Conservation (phyloP, 768 basidiomycete genomes). For the Phallus indusiatus region DNA sequence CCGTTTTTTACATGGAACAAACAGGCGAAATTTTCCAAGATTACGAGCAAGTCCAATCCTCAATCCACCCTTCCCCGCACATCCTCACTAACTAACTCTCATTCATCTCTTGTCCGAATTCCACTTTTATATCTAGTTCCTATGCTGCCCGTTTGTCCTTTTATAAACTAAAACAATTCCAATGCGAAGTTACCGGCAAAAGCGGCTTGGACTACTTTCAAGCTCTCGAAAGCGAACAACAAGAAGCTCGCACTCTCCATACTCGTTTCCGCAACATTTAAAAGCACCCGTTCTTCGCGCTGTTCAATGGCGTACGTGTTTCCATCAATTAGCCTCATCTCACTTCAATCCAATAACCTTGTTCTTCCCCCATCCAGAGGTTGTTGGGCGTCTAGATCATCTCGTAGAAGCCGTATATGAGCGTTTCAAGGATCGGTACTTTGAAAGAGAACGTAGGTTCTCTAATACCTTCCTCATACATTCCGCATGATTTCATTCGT, state of each 20-base stretch:
- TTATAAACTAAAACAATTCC: constrained; percentile 89
- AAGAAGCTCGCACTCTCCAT: constrained; percentile 84
- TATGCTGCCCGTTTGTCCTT: constrained; percentile 92
- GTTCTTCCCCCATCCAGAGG: constrained; percentile 47
- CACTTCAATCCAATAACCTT: constrained; percentile 8
- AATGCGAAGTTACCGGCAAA: constrained; percentile 96
- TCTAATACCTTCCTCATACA: background rate
- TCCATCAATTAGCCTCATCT: constrained; percentile 12
- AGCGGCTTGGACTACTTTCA: constrained; percentile 90
- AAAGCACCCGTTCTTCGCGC: constrained; percentile 86
- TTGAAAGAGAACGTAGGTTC: constrained; percentile 76
- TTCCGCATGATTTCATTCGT: constrained; percentile 6
- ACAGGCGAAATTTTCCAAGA: constrained; percentile 97
- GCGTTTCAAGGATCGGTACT: constrained; percentile 94
- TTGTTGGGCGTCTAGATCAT: constrained; percentile 91
- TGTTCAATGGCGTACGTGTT: constrained; percentile 91
- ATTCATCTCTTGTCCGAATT: constrained; percentile 23
- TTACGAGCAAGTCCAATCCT: constrained; percentile 65
- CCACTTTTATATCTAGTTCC: constrained; percentile 31
- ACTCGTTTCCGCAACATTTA: constrained; percentile 86
- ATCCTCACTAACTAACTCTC: constrained; percentile 4
- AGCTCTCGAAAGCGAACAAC: constrained; percentile 83
- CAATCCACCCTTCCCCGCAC: constrained; percentile 15
- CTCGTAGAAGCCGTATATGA: constrained; percentile 93
- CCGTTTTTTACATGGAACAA: constrained; percentile 86